Evolutionary conservation across 768 basidiomycete genomes (phyloP), one percentile per base, ranked within the genome.

Genomic region (Calocera viscosa): DNA sequence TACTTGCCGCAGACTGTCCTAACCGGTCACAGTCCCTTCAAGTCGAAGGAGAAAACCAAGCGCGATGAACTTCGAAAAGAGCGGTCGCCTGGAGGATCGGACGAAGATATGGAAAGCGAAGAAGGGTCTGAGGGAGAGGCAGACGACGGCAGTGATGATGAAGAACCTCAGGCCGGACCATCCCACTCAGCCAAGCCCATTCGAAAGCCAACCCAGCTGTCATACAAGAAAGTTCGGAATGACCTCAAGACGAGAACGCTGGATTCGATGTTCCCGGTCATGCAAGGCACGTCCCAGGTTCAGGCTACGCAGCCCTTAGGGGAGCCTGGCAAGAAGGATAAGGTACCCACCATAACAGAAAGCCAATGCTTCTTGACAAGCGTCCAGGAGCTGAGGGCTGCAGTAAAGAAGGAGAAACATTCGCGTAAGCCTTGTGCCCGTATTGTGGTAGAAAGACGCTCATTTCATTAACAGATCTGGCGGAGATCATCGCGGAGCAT

Each of bases 221-320:
- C 53, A 5, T 60, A 60, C 30, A 60, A 94, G 75, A 95, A 96
- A 82, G 90, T 97, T 65, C 85, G 95, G 66, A 94, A 91, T 1
- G 95, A 93, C 11, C 77, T 87, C 10, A 80, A 87, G 49, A 90
- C 94, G 67, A 85, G 94, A 38, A 98, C 94, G 0, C 82, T 99
- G 17, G 95, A 98, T 73, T 93, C 93, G 0, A 96, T 97, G 91
- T 89, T 97, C 68, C 87, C 88, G 1, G 80, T 89, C 11, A 72
- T 64, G 64, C 67, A 73, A 70, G 28, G 67, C 65, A 26, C 30
- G 66, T 32, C 68, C 39, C 26, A 64, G 28, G 24, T 66, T 68
- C 35, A 66, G 72, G 72, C 1, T 74, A 73, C 22, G 71, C 73
- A 22, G 68, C 70, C 65, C 65, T 68, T 49, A 63, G 72, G 47